Base-by-base conservation (phyloP, 2,329 filamentous ascomycete genomes). In the Raffaelea deltoideospora region DNA sequence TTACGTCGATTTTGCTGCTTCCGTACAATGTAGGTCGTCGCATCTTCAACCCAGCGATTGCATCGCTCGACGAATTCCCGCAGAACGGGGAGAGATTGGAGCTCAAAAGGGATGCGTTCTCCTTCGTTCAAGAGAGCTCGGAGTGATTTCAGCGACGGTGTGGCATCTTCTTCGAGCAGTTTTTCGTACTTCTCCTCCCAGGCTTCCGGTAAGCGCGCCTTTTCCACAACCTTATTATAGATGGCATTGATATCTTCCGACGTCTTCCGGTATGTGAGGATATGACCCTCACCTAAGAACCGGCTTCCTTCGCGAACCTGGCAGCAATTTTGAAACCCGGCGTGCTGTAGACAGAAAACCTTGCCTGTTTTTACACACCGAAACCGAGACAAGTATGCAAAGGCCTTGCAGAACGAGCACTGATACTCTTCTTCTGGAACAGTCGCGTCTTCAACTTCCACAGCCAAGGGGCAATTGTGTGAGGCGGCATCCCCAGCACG, bases 1-100 rank as follows among this genome's bases (percentile, higher is more conserved):
- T 96, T 96, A 43, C 88, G 84, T 44, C 90, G 81, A 52, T 92
- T 93, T 59, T 95, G 88, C 61, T 95, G 88, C 63, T 98, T 98
- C 48, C 90, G 82, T 41, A 90, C 87, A 51, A 87, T 94, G 63
- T 92, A 98, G 53, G 82, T 87, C 50, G 84, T 90, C 45, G 90
- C 90, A 60, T 96, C 88, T 50, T 96, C 90, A 44, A 95, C 85
- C 82, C 92, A 95, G 53, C 93, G 86, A 57, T 94, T 92, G 64
- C 90, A 96, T 50, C 84, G 79, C 48, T 94, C 86, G 55, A 98
- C 90, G 61, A 93, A 98, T 46, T 79, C 73, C 58, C 77, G 81
- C 48, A 98, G 69, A 48, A 83, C 73, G 48, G 80, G 71, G 44
- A 98, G 69, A 43, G 85, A 87, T 45, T 78, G 76, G 43, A 98